These are phyloP conservation scores for Fusarium sp. DNA, from an alignment of 2,329 filamentous ascomycete genomes.

Conservation along the genomic window DNA sequence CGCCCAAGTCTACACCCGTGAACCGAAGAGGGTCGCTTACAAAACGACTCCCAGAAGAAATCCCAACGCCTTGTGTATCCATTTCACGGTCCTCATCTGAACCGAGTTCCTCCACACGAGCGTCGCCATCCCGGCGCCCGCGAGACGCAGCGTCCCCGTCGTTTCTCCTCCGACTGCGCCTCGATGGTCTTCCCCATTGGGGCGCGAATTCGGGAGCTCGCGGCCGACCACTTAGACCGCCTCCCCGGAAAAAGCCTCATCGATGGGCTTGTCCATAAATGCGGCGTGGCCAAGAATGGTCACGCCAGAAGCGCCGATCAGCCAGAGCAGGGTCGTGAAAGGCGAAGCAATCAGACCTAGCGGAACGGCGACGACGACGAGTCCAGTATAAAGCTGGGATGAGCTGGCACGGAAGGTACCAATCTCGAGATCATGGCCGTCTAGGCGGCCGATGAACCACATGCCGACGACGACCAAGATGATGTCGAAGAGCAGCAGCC, in stretches of 20 bases:
- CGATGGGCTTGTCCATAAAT: slow-evolving; percentile 98
- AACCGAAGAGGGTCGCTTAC: slow-evolving; percentile 74
- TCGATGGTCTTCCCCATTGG: slow-evolving; percentile 99
- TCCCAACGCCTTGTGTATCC: slow-evolving; percentile 70
- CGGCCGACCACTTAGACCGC: slow-evolving; percentile 99
- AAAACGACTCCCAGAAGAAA: slow-evolving; percentile 67
- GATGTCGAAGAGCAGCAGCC: slow-evolving; percentile 91
- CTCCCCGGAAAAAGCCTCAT: slow-evolving; percentile 99
- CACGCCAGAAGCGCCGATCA: slow-evolving; percentile 95
- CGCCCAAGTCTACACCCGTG: slow-evolving; percentile 72
- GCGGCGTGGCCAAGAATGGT: slow-evolving; percentile 95
- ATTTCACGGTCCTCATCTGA: slow-evolving; percentile 71
- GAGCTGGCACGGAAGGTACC: slow-evolving; percentile 87
- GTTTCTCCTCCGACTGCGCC: slow-evolving; percentile 81
- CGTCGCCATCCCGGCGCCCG: slow-evolving; percentile 54
- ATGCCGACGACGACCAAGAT: slow-evolving; percentile 88
- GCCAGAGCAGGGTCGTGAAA: slow-evolving; percentile 89
- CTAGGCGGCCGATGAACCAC: slow-evolving; percentile 91
- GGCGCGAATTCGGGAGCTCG: slow-evolving; percentile 96
- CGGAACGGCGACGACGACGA: slow-evolving; percentile 87
- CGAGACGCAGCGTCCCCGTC: slow-evolving; percentile 62
- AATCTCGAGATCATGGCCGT: slow-evolving; percentile 89
- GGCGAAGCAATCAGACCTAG: slow-evolving; percentile 89
- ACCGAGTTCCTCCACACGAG: slow-evolving; percentile 77
- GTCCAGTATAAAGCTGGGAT: slow-evolving; percentile 93